Conservation (phyloP, 2,329 filamentous ascomycete species). For the Cladosporium cucumerinum region DNA sequence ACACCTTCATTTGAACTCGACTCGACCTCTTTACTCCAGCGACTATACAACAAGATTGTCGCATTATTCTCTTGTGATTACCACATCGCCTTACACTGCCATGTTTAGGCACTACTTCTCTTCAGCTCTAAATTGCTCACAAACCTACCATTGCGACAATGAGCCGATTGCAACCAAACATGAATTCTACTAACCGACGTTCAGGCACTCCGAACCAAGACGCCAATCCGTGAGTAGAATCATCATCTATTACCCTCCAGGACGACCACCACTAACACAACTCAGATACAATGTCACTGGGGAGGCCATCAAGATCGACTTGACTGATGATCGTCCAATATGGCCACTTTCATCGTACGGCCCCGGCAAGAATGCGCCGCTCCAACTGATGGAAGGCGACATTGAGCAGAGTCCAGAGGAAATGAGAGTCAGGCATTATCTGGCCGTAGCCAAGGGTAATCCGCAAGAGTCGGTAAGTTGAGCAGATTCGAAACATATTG, state of each 20-base stretch:
- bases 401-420: conserved; percentile 89
- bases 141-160: neutral
- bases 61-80: neutral
- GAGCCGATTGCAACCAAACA: neutral
- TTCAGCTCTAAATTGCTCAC: neutral
- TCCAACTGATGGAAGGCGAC: conserved; percentile 77
- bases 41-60: neutral
- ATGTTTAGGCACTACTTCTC: neutral
- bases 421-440: conserved; percentile 69
- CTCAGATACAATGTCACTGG: conserved; percentile 53
- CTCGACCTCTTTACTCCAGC: neutral
- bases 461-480: conserved; percentile 49
- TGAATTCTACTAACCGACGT: neutral
- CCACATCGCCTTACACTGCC: neutral
- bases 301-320: conserved; percentile 51
- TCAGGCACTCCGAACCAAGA: conserved; percentile 2
- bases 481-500: neutral
- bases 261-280: neutral
- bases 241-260: neutral
- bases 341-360: conserved; percentile 89
- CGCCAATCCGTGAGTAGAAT: conserved; percentile 3
- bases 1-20: neutral
- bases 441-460: conserved; percentile 58
- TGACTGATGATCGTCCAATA: conserved; percentile 60
- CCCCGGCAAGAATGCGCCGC: conserved; percentile 71